Evolutionary conservation across 2,329 filamentous ascomycete species (phyloP).

Genomic region (Aaosphaeria pasadenensis): DNA sequence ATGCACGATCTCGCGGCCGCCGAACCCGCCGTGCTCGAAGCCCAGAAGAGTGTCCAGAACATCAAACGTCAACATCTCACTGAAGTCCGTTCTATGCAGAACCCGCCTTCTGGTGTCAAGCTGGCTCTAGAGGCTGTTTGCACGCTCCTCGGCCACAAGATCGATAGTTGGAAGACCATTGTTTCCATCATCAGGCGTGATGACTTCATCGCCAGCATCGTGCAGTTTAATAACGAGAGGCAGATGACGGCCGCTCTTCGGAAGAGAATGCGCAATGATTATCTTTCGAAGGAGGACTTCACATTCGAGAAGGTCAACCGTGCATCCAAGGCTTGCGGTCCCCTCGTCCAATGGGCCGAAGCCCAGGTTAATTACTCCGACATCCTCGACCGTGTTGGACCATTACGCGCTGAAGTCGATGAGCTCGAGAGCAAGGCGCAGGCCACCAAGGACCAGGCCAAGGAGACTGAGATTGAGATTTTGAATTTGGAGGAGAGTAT

Average conservation of each 20-base stretch:
- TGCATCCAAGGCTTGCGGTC: conserved; percentile 94
- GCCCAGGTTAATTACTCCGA: conserved; percentile 98
- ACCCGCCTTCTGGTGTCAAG: conserved; percentile 84
- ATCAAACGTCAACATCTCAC: conserved; percentile 97
- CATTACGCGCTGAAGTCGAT: conserved; percentile 83
- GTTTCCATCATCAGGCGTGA: conserved; percentile 85
- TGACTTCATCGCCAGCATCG: conserved; percentile 96
- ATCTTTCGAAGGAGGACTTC: conserved; percentile 89
- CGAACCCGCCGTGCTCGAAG: conserved; percentile 88
- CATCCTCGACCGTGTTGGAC: conserved; percentile 90
- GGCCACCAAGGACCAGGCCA: conserved; percentile 89
- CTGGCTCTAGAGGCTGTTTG: conserved; percentile 95
- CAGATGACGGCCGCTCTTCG: conserved; percentile 86
- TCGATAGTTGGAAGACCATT: conserved; percentile 87
- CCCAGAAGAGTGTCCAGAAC: conserved; percentile 94
- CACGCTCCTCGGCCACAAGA: conserved; percentile 86
- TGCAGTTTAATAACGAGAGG: conserved; percentile 92
- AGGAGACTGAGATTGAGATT: conserved; percentile 87
- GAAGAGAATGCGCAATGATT: conserved; percentile 88
- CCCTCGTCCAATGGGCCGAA: conserved; percentile 93
- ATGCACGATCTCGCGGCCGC: conserved; percentile 83
- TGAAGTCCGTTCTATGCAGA: conserved; percentile 95
- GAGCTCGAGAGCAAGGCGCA: conserved; percentile 84
- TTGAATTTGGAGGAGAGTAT: conserved; percentile 83
- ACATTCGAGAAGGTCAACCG: conserved; percentile 95